Conservation (phyloP, 2,329 filamentous ascomycete genomes). For the Claviceps sp. region DNA sequence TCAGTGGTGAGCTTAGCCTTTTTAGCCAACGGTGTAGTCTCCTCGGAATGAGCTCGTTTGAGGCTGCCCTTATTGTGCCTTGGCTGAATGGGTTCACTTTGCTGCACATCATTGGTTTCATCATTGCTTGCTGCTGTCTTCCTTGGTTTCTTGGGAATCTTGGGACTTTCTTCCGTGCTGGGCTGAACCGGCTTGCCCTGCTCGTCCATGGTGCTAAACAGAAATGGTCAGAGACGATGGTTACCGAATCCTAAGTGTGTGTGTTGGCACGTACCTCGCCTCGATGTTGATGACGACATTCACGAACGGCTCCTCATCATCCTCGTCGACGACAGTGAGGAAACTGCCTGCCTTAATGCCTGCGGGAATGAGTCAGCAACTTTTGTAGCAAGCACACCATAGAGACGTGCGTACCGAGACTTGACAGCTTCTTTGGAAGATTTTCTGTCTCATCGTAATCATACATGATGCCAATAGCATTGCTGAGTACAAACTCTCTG, state of each 20-base stretch:
- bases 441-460: slow-evolving; percentile 85
- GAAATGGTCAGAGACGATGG: slow-evolving; percentile 13
- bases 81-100: slow-evolving; percentile 30
- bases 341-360: slow-evolving; percentile 61
- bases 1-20: slow-evolving; percentile 30
- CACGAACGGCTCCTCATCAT: slow-evolving; percentile 59
- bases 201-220: slow-evolving; percentile 25
- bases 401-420: slow-evolving; percentile 44
- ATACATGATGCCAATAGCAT: slow-evolving; percentile 65
- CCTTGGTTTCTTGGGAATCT: slow-evolving; percentile 42
- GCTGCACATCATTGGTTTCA: slow-evolving; percentile 20
- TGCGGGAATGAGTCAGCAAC: slow-evolving; percentile 15
- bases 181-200: slow-evolving; percentile 43
- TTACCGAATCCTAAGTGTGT: not conserved
- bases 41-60: slow-evolving; percentile 35
- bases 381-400: not conserved
- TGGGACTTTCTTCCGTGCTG: slow-evolving; percentile 26
- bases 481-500: slow-evolving; percentile 64
- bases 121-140: slow-evolving; percentile 25
- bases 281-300: slow-evolving; percentile 65
- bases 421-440: slow-evolving; percentile 60
- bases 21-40: slow-evolving; percentile 29
- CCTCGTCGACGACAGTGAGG: slow-evolving; percentile 73
- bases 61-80: slow-evolving; percentile 19
- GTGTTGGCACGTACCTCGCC: slow-evolving; percentile 35